These are phyloP conservation scores for Pyropia yezoensis DNA, from an alignment of 23 red algal species.

Conservation along the genomic window DNA sequence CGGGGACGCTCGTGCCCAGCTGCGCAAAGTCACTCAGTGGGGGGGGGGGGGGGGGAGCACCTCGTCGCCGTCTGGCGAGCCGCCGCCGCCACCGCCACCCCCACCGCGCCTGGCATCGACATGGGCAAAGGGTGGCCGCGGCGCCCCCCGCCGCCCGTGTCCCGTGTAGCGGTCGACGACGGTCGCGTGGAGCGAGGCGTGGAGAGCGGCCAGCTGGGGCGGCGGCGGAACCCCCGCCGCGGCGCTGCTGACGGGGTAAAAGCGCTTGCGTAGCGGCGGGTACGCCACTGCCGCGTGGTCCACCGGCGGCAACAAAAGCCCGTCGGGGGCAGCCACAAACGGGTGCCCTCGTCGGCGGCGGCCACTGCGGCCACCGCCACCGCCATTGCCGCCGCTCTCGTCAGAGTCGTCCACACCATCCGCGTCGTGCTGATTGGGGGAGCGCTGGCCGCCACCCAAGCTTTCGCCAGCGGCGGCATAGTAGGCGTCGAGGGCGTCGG, in stretches of 20 bases:
- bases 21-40: conserved; percentile 29
- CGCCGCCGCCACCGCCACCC: neutral
- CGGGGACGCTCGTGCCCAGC: conserved; percentile 14
- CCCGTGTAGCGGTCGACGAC: too few species aligned
- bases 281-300: conserved; percentile 12
- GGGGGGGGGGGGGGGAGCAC: neutral
- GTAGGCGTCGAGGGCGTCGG: too few species aligned
- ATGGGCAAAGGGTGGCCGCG: neutral
- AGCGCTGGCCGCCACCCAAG: too few species aligned
- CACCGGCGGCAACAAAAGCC: conserved; percentile 14
- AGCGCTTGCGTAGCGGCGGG: neutral
- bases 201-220: conserved; percentile 12
- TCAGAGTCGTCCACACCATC: too few species aligned
- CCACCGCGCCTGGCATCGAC: conserved; percentile 1
- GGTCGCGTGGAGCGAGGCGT: neutral
- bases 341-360: too few species aligned
- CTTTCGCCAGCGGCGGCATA: too few species aligned
- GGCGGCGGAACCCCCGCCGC: conserved; percentile 3
- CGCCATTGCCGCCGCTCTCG: too few species aligned
- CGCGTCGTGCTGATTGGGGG: too few species aligned
- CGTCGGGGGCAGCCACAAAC: too few species aligned
- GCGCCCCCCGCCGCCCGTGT: neutral
- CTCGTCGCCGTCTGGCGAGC: too few species aligned
- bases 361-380: too few species aligned
- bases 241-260: conserved; percentile 1